phyloP scores from a whole-genome alignment of 495 filamentous ascomycete species.

The Penicillium longicatenatum region DNA sequence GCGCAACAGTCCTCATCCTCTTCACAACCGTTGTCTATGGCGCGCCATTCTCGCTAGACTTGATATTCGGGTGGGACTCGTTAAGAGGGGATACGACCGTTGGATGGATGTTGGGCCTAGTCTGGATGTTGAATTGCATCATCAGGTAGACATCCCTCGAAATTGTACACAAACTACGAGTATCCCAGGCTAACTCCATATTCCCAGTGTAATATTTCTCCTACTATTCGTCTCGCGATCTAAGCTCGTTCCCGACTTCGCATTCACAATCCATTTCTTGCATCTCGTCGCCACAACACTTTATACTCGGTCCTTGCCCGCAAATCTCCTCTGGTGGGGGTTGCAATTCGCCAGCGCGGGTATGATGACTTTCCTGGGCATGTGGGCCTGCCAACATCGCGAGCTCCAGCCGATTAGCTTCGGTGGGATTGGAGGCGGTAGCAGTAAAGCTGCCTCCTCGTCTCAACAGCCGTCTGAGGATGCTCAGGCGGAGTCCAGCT shows the following conservation, averaged over 20 bases:
- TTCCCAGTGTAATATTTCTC: slow-evolving; percentile 64
- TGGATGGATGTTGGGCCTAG: slow-evolving; percentile 87
- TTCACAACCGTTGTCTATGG: slow-evolving; percentile 90
- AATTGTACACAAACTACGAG: background rate
- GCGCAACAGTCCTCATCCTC: slow-evolving; percentile 72
- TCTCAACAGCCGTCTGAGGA: slow-evolving; percentile 27
- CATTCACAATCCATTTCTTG: slow-evolving; percentile 82
- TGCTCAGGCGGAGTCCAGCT: slow-evolving; percentile 30
- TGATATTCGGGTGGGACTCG: slow-evolving; percentile 80
- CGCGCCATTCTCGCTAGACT: slow-evolving; percentile 63
- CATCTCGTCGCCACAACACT: slow-evolving; percentile 77
- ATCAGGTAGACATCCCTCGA: slow-evolving; percentile 59
- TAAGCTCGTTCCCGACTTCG: slow-evolving; percentile 92
- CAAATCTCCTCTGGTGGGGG: slow-evolving; percentile 83
- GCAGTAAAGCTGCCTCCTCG: slow-evolving; percentile 20
- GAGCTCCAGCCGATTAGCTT: slow-evolving; percentile 89
- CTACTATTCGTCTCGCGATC: slow-evolving; percentile 79
- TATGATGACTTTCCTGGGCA: slow-evolving; percentile 71
- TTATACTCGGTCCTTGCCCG: slow-evolving; percentile 74
- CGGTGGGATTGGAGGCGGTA: slow-evolving; percentile 55
- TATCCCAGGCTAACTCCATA: background rate
- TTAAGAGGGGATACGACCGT: slow-evolving; percentile 86
- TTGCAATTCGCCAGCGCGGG: slow-evolving; percentile 68
- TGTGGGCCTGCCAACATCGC: slow-evolving; percentile 89
- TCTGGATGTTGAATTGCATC: slow-evolving; percentile 80